phyloP scores from a whole-genome alignment of 306 rosid species.

The Prunus mume region DNA sequence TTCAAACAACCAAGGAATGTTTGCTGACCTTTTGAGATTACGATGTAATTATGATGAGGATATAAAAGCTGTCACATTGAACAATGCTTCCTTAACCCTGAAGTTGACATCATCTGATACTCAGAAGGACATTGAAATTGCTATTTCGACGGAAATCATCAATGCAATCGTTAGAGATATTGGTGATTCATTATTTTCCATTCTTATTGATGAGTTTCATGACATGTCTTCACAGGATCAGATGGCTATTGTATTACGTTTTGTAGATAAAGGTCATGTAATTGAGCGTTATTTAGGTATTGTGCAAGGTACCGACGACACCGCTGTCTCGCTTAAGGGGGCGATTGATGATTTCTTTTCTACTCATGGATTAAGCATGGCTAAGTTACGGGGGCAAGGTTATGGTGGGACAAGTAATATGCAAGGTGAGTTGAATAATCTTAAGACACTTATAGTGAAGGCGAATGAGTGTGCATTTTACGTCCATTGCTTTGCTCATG shows the following conservation, averaged over 20 bases:
- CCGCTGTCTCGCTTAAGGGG: neutral
- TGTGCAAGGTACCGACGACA: neutral
- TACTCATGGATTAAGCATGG: neutral
- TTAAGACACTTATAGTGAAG: neutral
- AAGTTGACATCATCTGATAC: neutral
- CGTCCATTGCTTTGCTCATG: slow-evolving; percentile 14
- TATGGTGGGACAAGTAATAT: neutral
- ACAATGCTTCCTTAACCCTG: neutral
- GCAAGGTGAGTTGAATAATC: slow-evolving; percentile 2
- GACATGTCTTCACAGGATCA: neutral
- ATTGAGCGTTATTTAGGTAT: neutral
- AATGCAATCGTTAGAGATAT: neutral
- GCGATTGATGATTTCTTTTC: slow-evolving; percentile 2
- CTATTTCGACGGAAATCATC: neutral
- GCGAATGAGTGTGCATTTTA: neutral
- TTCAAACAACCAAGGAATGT: neutral
- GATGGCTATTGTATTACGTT: neutral
- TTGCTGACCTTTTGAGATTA: neutral
- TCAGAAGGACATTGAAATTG: neutral
- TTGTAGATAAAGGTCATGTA: neutral
- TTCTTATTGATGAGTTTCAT: neutral
- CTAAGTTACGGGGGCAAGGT: slow-evolving; percentile 2
- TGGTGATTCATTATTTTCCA: neutral
- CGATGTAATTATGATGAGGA: neutral
- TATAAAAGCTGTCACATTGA: neutral